Conservation (phyloP, 106 monocot species). For the Acanthochlamys bracteata region DNA sequence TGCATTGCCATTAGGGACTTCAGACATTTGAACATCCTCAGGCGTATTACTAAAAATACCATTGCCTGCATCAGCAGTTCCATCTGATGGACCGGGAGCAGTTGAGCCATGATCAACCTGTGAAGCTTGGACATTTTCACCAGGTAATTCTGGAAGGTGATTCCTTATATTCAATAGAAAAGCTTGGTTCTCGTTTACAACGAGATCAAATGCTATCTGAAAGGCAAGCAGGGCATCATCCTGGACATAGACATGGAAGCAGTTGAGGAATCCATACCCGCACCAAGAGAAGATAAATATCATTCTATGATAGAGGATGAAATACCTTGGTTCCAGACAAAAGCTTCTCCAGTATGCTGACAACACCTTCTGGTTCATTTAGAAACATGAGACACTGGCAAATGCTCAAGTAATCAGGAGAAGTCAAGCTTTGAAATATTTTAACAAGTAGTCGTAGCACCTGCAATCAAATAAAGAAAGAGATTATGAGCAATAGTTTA, state of each 20-base stretch:
- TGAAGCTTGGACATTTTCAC: conserved; percentile 7
- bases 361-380: conserved; percentile 70
- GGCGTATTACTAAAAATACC: conserved; percentile 10
- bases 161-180: conserved; percentile 72
- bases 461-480: conserved; percentile 21
- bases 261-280: neutral
- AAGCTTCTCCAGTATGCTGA: conserved; percentile 77
- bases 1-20: conserved; percentile 27
- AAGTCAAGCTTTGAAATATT: conserved; percentile 66
- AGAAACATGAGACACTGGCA: conserved; percentile 98
- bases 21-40: conserved; percentile 41
- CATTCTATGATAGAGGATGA: neutral
- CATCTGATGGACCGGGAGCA: conserved; percentile 21
- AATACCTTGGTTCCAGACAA: conserved; percentile 60
- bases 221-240: conserved; percentile 89
- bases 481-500: neutral
- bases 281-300: conserved; percentile 1
- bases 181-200: conserved; percentile 96
- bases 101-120: conserved; percentile 8
- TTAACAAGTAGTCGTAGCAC: conserved; percentile 88
- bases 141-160: conserved; percentile 25
- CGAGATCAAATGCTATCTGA: conserved; percentile 96
- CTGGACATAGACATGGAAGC: conserved; percentile 29
- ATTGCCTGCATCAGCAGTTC: conserved; percentile 7
- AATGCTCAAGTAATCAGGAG: conserved; percentile 94